Percentiles rank a stretch among this genome's conserved stretches.
phyloP scores from a whole-genome alignment of 805 yeast genomes.

The Novakomyces olei region DNA sequence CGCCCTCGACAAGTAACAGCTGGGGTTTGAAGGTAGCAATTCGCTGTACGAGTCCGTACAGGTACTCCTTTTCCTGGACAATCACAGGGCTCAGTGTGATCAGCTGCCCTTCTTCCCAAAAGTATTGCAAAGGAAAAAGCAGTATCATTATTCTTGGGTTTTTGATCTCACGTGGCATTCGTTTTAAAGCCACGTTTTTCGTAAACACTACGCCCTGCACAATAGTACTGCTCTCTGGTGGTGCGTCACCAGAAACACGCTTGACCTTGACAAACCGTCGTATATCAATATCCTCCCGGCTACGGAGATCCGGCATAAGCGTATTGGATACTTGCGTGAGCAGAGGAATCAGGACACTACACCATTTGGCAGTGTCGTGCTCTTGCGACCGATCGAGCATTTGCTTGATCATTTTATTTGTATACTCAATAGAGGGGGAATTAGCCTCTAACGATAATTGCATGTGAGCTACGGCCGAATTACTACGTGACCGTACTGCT shows the following conservation, averaged over 20 bases:
- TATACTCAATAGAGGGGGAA: slow-evolving; percentile 19
- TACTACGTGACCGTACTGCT: not conserved
- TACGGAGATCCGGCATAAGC: slow-evolving; percentile 35
- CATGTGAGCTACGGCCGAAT: not conserved
- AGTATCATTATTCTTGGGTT: slow-evolving; percentile 62
- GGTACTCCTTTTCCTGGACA: slow-evolving; percentile 70
- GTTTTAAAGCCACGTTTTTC: slow-evolving; percentile 53
- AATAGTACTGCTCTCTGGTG: slow-evolving; percentile 35
- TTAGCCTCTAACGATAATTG: slow-evolving; percentile 10
- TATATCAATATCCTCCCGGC: slow-evolving; percentile 60
- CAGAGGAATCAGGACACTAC: slow-evolving; percentile 25
- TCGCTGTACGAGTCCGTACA: slow-evolving; percentile 59
- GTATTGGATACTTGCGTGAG: slow-evolving; percentile 33
- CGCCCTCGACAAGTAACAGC: slow-evolving; percentile 52
- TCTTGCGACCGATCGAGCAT: slow-evolving; percentile 40
- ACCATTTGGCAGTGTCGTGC: slow-evolving; percentile 34
- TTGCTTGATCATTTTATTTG: slow-evolving; percentile 34
- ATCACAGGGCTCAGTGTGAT: slow-evolving; percentile 64
- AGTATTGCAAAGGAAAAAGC: slow-evolving; percentile 75
- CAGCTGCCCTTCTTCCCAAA: slow-evolving; percentile 43
- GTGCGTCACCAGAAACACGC: slow-evolving; percentile 53
- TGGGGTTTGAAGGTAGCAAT: slow-evolving; percentile 57
- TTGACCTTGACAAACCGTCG: slow-evolving; percentile 78
- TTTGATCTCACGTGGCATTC: slow-evolving; percentile 43
- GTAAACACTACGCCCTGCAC: slow-evolving; percentile 77